Evolutionary conservation across 768 basidiomycete species (phyloP).

Genomic region (Termitomyces sp.): DNA sequence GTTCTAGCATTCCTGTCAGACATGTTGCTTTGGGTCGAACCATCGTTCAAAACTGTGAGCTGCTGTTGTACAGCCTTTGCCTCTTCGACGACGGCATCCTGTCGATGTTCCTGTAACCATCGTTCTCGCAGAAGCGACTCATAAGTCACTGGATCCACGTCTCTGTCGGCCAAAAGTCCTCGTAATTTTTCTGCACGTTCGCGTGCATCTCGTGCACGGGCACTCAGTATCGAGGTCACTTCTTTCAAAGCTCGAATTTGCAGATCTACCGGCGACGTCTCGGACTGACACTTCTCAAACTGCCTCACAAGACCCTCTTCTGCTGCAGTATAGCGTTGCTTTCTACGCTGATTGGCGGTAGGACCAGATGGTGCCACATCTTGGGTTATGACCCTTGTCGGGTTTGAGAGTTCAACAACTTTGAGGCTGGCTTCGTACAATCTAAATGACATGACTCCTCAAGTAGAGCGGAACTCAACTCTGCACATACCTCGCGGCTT

Average conservation of each 20-base stretch:
- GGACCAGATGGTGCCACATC: neutral
- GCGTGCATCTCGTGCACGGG: constrained; percentile 41
- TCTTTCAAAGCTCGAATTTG: constrained; percentile 42
- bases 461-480: neutral
- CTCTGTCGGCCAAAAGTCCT: constrained; percentile 30
- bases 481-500: neutral
- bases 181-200: constrained; percentile 37
- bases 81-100: constrained; percentile 30
- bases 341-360: constrained; percentile 16
- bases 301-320: constrained; percentile 36
- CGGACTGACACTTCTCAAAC: constrained; percentile 26
- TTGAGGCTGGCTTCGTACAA: neutral
- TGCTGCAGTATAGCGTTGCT: constrained; percentile 38
- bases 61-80: constrained; percentile 30
- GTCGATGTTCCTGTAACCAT: constrained; percentile 47
- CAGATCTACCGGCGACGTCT: constrained; percentile 35
- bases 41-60: constrained; percentile 22
- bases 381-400: neutral
- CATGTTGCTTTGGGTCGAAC: constrained; percentile 12
- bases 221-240: constrained; percentile 36
- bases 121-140: constrained; percentile 38
- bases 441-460: neutral
- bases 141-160: constrained; percentile 31
- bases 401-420: neutral
- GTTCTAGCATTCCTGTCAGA: constrained; percentile 9